phyloP scores from a whole-genome alignment of 2,329 filamentous ascomycete genomes.

The Triangularia verruculosa region DNA sequence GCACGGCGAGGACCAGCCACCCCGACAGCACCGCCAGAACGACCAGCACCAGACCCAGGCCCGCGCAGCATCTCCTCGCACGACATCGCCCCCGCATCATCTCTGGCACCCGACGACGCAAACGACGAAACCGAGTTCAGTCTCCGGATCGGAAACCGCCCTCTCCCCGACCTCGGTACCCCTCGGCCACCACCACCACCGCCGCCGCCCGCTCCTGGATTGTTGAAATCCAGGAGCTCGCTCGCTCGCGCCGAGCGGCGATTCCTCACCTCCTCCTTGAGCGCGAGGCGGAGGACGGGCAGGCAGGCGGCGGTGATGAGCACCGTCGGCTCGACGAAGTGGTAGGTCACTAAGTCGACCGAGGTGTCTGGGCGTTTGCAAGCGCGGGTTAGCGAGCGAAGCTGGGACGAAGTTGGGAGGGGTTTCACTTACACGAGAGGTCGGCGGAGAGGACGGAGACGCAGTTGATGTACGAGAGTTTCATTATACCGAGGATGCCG shows the following conservation, averaged over 20 bases:
- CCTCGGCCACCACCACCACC: no score
- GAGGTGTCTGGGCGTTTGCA: neutral
- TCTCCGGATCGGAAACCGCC: neutral
- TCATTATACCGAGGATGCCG: slow-evolving; percentile 4
- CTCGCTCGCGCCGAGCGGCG: neutral
- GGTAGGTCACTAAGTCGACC: slow-evolving; percentile 4
- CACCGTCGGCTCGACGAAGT: slow-evolving; percentile 7
- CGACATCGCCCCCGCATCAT: neutral
- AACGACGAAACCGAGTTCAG: neutral
- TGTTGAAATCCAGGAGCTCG: neutral
- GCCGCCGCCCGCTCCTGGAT: no score
- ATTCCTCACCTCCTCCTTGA: neutral
- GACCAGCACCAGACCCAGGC: neutral
- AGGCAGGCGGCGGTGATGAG: slow-evolving; percentile 10
- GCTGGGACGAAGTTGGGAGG: neutral
- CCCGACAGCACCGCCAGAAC: neutral
- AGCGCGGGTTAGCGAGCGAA: neutral
- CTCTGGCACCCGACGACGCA: neutral
- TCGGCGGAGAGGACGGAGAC: neutral
- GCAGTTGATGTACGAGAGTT: slow-evolving; percentile 9
- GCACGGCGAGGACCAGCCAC: no score
- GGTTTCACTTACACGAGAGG: neutral
- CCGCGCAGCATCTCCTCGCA: no score
- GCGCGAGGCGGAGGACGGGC: slow-evolving; percentile 1
- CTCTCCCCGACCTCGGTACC: no score